A percentile compares a stretch with the other conserved stretches of the same genome.
Conservation (phyloP, 768 basidiomycete genomes). For the Lactarius evosmus region DNA sequence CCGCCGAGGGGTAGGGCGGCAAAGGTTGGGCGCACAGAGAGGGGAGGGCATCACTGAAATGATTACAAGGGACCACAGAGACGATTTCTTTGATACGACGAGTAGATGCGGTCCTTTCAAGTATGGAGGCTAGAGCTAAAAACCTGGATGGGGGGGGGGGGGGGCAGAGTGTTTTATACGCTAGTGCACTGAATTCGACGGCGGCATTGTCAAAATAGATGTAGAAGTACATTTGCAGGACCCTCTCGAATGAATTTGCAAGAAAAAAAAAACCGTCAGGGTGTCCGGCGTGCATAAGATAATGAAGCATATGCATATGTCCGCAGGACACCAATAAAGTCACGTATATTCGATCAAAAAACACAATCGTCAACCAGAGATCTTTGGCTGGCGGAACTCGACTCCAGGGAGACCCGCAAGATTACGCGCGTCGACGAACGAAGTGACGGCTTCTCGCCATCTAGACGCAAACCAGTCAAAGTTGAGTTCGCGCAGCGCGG, state of each 20-base stretch:
- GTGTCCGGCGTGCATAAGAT: neutral
- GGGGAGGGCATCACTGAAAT: no score
- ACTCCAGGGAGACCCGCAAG: neutral
- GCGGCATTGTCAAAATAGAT: neutral
- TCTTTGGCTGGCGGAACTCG: conserved; percentile 2
- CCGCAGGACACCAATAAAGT: neutral
- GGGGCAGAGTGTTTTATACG: neutral
- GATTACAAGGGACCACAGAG: no score
- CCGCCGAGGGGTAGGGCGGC: no score
- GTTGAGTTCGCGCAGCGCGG: conserved; percentile 9
- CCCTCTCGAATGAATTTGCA: no score
- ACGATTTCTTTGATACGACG: no score
- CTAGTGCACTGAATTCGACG: no score
- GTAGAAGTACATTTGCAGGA: neutral
- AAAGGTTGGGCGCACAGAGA: no score
- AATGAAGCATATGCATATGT: neutral
- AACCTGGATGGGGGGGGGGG: neutral
- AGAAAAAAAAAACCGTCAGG: neutral
- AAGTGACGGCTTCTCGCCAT: conserved; percentile 7
- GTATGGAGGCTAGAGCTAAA: no score
- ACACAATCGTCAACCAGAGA: neutral
- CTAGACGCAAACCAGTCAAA: conserved; percentile 9
- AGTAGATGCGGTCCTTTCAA: no score
- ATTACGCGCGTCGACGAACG: neutral
- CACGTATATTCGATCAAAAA: neutral